Percentiles rank a stretch among this genome's conserved stretches.
Evolutionary conservation across 805 yeast genomes (phyloP).

Genomic region (Nakazawaea ernobii): DNA sequence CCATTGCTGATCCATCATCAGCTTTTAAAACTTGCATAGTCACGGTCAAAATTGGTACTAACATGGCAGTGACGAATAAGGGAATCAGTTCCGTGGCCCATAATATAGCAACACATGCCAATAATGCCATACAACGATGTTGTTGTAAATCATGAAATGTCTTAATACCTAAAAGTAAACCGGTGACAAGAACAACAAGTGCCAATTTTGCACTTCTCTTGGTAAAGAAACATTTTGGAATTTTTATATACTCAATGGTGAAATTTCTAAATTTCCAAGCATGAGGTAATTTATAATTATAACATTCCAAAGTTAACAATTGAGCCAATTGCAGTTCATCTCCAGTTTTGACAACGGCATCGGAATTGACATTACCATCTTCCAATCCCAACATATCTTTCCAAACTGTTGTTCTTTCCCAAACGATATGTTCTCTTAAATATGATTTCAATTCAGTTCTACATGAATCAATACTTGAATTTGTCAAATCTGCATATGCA

Average conservation of each 20-base stretch:
- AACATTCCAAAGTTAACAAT: slow-evolving; percentile 28
- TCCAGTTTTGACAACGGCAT: slow-evolving; percentile 30
- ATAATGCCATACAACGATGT: slow-evolving; percentile 59
- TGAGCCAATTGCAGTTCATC: slow-evolving; percentile 26
- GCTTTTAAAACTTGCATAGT: slow-evolving; percentile 43
- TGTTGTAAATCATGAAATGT: slow-evolving; percentile 59
- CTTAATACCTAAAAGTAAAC: slow-evolving; percentile 48
- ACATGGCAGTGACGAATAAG: slow-evolving; percentile 40
- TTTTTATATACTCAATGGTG: slow-evolving; percentile 23
- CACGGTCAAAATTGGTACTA: slow-evolving; percentile 42
- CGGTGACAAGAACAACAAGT: slow-evolving; percentile 45
- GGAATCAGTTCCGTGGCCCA: slow-evolving; percentile 53
- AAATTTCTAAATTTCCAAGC: slow-evolving; percentile 20
- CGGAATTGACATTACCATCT: slow-evolving; percentile 23
- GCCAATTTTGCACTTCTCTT: slow-evolving; percentile 43
- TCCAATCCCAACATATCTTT: slow-evolving; percentile 49
- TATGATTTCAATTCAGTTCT: slow-evolving; percentile 51
- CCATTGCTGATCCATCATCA: slow-evolving; percentile 39
- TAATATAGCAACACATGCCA: slow-evolving; percentile 47
- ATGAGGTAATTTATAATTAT: slow-evolving; percentile 25
- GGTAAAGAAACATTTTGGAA: slow-evolving; percentile 45
- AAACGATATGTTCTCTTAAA: slow-evolving; percentile 48
- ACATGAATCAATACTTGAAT: slow-evolving; percentile 32
- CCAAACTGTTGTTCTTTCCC: slow-evolving; percentile 54
- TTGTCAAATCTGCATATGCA: slow-evolving; percentile 23